These are phyloP conservation scores for Chaetomium sp. DNA, from an alignment of 2,329 filamentous ascomycete genomes.

Conservation along the genomic window DNA sequence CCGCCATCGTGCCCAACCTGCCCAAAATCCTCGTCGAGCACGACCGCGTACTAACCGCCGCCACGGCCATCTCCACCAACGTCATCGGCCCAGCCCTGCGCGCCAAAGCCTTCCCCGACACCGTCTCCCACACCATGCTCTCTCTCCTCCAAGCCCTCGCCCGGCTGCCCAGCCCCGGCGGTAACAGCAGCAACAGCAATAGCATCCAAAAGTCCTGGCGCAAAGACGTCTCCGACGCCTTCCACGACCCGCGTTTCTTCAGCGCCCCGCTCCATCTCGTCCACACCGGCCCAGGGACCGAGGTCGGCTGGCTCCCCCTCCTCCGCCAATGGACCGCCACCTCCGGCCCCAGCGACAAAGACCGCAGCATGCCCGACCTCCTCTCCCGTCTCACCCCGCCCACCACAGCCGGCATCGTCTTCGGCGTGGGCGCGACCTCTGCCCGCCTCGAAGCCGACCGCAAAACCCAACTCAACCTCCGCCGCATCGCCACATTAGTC, in stretches of 20 bases:
- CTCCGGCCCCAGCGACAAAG: constrained; percentile 56
- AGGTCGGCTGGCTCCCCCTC: constrained; percentile 68
- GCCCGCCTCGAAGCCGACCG: constrained; percentile 92
- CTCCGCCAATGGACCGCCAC: constrained; percentile 75
- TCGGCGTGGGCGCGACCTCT: constrained; percentile 93
- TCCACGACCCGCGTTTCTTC: constrained; percentile 86
- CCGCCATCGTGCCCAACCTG: constrained; percentile 70
- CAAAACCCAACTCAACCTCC: constrained; percentile 82
- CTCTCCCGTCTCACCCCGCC: constrained; percentile 73
- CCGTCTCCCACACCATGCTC: constrained; percentile 65
- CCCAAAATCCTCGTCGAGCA: constrained; percentile 77
- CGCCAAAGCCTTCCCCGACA: constrained; percentile 80
- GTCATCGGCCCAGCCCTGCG: constrained; percentile 77
- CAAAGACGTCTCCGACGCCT: constrained; percentile 85
- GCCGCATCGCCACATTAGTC: constrained; percentile 72
- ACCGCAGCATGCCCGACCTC: constrained; percentile 69
- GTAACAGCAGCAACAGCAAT: too few relatives aligned
- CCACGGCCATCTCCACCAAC: constrained; percentile 73
- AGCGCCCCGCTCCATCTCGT: constrained; percentile 60
- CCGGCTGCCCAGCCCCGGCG: constrained; percentile 50
- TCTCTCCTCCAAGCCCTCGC: constrained; percentile 70
- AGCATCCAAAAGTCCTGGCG: constrained; percentile 82
- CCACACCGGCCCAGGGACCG: constrained; percentile 32
- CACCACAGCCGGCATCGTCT: constrained; percentile 91
- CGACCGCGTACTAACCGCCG: constrained; percentile 74